A percentile compares a stretch with the other conserved stretches of the same genome.
These are phyloP conservation scores for Globisporangium paddicum DNA, from an alignment of 352 stramenopile species.

Conservation along the genomic window DNA sequence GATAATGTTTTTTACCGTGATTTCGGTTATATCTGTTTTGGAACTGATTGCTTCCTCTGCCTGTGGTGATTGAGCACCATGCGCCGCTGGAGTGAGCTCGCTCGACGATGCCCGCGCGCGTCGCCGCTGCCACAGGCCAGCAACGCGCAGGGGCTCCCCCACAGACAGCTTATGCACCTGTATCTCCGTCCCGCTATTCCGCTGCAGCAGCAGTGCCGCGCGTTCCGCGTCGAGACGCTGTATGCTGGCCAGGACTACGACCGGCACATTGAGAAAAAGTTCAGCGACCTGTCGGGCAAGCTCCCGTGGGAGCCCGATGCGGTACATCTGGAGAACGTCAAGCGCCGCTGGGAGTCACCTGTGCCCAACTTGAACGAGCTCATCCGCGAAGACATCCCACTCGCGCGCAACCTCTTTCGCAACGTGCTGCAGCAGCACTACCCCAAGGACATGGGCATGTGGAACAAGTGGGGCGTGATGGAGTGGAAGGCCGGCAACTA, in stretches of 20 bases:
- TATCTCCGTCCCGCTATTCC: neutral
- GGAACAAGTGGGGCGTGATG: constrained; percentile 90
- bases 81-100: constrained; percentile 8
- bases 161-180: neutral
- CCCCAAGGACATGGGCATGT: constrained; percentile 85
- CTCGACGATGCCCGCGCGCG: neutral
- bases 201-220: neutral
- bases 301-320: constrained; percentile 70
- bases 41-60: neutral
- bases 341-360: constrained; percentile 47
- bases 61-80: neutral
- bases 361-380: constrained; percentile 76
- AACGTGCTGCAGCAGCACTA: constrained; percentile 80
- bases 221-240: constrained; percentile 42
- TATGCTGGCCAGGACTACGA: constrained; percentile 68
- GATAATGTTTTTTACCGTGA: neutral
- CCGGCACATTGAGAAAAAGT: constrained; percentile 71
- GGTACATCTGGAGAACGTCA: constrained; percentile 48
- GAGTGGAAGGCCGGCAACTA: constrained; percentile 85
- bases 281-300: constrained; percentile 72
- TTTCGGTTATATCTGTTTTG: neutral
- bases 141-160: neutral
- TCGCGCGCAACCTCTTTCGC: constrained; percentile 70
- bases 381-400: constrained; percentile 70
- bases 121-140: neutral